Conservation (phyloP, 2,329 filamentous ascomycete genomes). For the Fusarium sp. region DNA sequence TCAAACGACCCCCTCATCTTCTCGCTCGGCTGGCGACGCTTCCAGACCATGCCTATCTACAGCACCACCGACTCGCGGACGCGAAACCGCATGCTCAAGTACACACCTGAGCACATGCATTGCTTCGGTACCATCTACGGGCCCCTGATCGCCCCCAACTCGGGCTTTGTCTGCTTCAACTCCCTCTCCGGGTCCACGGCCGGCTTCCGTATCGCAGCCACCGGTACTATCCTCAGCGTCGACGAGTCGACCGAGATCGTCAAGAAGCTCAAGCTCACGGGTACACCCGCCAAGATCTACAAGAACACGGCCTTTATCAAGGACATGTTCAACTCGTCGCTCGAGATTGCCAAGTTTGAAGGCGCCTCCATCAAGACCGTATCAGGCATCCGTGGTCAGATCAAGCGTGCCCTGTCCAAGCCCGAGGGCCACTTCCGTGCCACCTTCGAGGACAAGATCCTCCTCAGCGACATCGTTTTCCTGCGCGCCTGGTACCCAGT, state of each 20-base stretch:
- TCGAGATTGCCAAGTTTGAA: constrained; percentile 98
- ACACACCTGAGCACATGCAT: constrained; percentile 99
- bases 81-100: constrained; percentile 97
- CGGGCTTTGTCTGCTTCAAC: constrained; percentile 94
- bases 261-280: constrained; percentile 98
- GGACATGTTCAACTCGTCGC: constrained; percentile 93
- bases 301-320: constrained; percentile 99
- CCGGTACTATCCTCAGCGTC: constrained; percentile 91
- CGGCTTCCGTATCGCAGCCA: constrained; percentile 94
- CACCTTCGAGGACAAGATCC: constrained; percentile 98
- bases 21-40: constrained; percentile 94
- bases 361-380: constrained; percentile 96
- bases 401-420: constrained; percentile 93
- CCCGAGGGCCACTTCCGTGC: constrained; percentile 96
- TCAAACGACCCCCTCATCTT: constrained; percentile 98
- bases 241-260: constrained; percentile 98
- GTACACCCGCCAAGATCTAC: constrained; percentile 96
- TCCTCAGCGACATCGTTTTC: constrained; percentile 97
- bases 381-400: constrained; percentile 93
- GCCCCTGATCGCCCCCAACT: constrained; percentile 93
- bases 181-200: constrained; percentile 86
- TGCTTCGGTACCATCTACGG: constrained; percentile 97
- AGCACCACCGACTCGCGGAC: constrained; percentile 94
- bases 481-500: constrained; percentile 96
- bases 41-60: constrained; percentile 93